These are phyloP conservation scores for Cystobasidium tubakii DNA, from an alignment of 768 basidiomycete species.

Conservation along the genomic window DNA sequence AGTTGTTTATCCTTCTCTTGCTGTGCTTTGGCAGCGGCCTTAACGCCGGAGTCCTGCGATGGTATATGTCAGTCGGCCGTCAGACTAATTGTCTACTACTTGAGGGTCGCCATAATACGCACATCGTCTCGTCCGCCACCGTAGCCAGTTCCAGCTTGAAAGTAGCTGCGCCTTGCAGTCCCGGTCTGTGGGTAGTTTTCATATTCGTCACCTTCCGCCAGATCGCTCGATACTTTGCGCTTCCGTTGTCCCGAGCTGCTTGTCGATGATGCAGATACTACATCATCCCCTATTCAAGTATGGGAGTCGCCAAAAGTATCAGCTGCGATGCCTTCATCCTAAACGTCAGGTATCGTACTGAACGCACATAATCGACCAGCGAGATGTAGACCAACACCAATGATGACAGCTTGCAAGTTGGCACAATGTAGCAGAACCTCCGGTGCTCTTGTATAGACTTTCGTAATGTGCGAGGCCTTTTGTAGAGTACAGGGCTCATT, in stretches of 20 bases:
- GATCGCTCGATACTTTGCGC: not conserved
- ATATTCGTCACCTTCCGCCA: not conserved
- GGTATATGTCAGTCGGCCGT: no score
- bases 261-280: not conserved
- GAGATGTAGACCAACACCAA: constrained; percentile 85
- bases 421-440: constrained; percentile 20
- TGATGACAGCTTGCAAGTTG: constrained; percentile 69
- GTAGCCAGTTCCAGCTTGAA: constrained; percentile 76
- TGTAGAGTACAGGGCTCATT: not conserved
- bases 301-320: not conserved
- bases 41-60: constrained; percentile 72
- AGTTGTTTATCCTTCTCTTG: constrained; percentile 67
- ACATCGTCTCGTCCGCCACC: constrained; percentile 68
- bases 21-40: constrained; percentile 71
- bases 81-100: no score
- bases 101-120: constrained; percentile 70
- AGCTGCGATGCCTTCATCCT: no score
- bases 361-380: constrained; percentile 68
- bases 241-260: not conserved
- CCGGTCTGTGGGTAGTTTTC: not conserved
- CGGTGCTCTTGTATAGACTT: not conserved
- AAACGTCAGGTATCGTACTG: not conserved
- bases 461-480: not conserved
- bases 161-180: not conserved
- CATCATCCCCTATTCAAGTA: not conserved